A percentile compares a stretch with the other conserved stretches of the same genome.
Evolutionary conservation across 495 filamentous ascomycete species (phyloP).

Genomic region (Sordaria brevicollis): DNA sequence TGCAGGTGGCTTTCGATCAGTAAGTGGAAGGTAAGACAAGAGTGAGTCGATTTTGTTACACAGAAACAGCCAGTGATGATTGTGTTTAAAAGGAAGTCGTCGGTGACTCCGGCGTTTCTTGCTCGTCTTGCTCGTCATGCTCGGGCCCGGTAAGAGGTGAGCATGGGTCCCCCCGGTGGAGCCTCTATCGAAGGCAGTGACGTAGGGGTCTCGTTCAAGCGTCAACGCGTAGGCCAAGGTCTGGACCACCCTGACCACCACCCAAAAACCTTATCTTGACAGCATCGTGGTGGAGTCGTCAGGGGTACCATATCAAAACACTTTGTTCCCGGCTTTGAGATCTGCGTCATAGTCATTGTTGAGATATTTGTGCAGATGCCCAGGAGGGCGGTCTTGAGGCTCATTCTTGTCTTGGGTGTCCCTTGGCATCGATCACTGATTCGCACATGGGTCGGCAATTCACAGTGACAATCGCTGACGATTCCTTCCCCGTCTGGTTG

Average conservation of each 20-base stretch:
- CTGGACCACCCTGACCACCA: too few species aligned
- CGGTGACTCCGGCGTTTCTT: not conserved
- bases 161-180: not conserved
- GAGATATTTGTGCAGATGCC: not conserved
- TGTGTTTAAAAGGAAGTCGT: not conserved
- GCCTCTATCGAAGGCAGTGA: not conserved
- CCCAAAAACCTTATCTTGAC: not conserved
- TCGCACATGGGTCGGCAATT: not conserved
- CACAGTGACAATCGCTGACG: not conserved
- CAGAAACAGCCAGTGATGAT: not conserved
- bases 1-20: not conserved
- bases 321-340: not conserved
- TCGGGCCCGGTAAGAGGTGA: not conserved
- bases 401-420: not conserved
- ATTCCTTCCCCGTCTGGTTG: not conserved
- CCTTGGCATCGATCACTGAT: not conserved
- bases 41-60: not conserved
- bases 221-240: not conserved
- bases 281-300: not conserved
- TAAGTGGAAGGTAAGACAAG: not conserved
- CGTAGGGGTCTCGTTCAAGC: not conserved
- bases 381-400: not conserved
- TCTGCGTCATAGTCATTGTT: not conserved
- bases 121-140: too few species aligned
- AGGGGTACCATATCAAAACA: not conserved